These are phyloP conservation scores for Pleurotus pulmonarius DNA, from an alignment of 768 basidiomycete species.

Conservation along the genomic window DNA sequence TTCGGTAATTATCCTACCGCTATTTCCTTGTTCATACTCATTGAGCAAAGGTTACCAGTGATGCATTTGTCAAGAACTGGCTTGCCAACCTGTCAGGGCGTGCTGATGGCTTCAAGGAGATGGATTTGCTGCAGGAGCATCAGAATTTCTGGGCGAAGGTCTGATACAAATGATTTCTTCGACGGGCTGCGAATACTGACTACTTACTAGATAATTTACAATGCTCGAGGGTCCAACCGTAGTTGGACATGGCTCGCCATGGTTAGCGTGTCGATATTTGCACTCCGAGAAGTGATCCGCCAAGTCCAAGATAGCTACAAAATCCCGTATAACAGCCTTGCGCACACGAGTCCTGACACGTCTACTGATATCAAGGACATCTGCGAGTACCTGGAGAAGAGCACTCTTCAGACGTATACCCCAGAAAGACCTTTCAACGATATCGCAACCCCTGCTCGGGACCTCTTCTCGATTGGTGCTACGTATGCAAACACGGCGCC, in stretches of 20 bases:
- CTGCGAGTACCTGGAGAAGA: too few relatives aligned
- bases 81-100: constrained; percentile 15
- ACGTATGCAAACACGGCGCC: too few relatives aligned
- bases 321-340: neutral
- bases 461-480: too few relatives aligned
- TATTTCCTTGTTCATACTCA: too few relatives aligned
- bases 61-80: constrained; percentile 17
- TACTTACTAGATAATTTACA: constrained; percentile 10
- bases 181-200: too few relatives aligned
- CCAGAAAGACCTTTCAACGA: too few relatives aligned
- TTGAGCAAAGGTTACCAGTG: constrained; percentile 5
- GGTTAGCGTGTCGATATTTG: constrained; percentile 10
- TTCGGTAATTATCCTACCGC: constrained; percentile 7
- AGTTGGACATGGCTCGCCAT: constrained; percentile 13
- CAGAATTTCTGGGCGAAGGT: constrained; percentile 22
- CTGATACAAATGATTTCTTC: neutral
- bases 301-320: constrained; percentile 3
- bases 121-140: constrained; percentile 21
- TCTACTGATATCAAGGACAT: too few relatives aligned
- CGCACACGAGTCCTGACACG: too few relatives aligned
- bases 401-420: too few relatives aligned
- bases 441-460: too few relatives aligned
- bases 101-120: constrained; percentile 17
- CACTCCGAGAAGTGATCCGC: constrained; percentile 9
- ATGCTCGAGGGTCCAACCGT: constrained; percentile 6